These are phyloP conservation scores for Jaenimonas drosophilae DNA, from an alignment of 208 protist genomes.

Conservation along the genomic window DNA sequence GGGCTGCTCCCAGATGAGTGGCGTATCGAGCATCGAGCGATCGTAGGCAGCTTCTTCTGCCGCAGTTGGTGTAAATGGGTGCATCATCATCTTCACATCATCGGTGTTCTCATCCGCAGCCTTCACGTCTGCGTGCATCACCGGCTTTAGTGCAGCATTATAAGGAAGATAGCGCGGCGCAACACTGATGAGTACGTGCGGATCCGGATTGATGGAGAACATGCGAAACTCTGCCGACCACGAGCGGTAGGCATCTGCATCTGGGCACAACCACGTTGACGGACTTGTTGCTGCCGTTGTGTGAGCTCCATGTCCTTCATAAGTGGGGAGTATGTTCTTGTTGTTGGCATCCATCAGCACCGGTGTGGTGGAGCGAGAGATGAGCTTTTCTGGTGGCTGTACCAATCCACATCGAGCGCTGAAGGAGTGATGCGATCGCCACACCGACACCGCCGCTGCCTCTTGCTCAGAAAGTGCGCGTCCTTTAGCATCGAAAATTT, in stretches of 20 bases:
- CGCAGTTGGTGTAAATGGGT: slow-evolving; percentile 5
- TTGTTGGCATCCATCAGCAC: neutral
- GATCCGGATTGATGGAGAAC: slow-evolving; percentile 15
- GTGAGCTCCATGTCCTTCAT: neutral
- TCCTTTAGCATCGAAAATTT: slow-evolving; percentile 16
- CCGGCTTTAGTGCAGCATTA: neutral
- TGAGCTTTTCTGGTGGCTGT: neutral
- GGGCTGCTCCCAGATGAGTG: slow-evolving; percentile 75
- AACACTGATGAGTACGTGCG: slow-evolving; percentile 59
- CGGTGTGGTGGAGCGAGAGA: neutral
- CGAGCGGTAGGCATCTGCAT: slow-evolving; percentile 17
- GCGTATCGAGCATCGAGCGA: slow-evolving; percentile 52
- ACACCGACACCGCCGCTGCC: slow-evolving; percentile 18
- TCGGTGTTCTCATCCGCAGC: too few relatives aligned
- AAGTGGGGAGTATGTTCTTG: neutral
- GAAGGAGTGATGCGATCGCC: slow-evolving; percentile 71
- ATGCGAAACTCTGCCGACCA: slow-evolving; percentile 43
- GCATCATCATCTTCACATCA: too few relatives aligned
- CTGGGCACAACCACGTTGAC: neutral
- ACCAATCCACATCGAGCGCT: slow-evolving; percentile 38
- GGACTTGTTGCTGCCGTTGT: neutral
- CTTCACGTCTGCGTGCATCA: neutral
- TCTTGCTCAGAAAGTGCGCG: slow-evolving; percentile 10
- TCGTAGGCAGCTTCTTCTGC: slow-evolving; percentile 47
- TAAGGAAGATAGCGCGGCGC: slow-evolving; percentile 49